Evolutionary conservation across 108 stramenopile species (phyloP).

Genomic region (Nitzschia putrida): DNA sequence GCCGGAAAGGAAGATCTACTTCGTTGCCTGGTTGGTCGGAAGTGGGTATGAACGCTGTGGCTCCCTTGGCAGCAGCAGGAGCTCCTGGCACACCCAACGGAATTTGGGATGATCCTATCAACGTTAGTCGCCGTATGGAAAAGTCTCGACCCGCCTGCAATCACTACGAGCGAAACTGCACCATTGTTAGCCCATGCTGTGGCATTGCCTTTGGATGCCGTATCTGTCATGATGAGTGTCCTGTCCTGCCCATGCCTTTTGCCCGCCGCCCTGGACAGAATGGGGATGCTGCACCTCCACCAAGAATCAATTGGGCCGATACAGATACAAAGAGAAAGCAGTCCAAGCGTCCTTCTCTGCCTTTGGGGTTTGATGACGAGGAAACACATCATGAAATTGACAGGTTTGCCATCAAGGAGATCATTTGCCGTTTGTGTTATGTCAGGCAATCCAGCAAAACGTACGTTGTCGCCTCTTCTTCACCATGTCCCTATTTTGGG

Average conservation of each 20-base stretch:
- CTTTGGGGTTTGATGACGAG: conserved; percentile 47
- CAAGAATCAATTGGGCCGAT: conserved; percentile 20
- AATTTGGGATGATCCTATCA: conserved; percentile 27
- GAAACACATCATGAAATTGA: conserved; percentile 83
- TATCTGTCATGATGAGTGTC: conserved; percentile 83
- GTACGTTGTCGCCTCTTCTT: conserved; percentile 45
- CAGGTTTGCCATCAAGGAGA: conserved; percentile 71
- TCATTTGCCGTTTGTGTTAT: conserved; percentile 81
- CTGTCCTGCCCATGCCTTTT: conserved; percentile 42
- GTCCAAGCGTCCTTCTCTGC: conserved; percentile 40
- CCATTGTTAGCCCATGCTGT: conserved; percentile 80
- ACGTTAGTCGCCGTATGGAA: conserved; percentile 39
- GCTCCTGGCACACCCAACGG: conserved; percentile 10
- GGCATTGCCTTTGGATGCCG: conserved; percentile 83
- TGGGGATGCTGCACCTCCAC: conserved; percentile 1
- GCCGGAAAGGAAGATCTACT: conserved; percentile 17
- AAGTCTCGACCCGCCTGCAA: conserved; percentile 54
- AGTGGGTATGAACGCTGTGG: conserved; percentile 11
- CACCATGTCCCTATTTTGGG: conserved; percentile 1
- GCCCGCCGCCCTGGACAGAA: conserved; percentile 10
- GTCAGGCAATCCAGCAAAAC: conserved; percentile 81
- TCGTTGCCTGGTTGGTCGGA: conserved; percentile 25
- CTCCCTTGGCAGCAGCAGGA: conserved; percentile 17
- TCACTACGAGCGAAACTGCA: conserved; percentile 80
- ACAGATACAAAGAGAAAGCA: conserved; percentile 25